Evolutionary conservation across 495 filamentous ascomycete species (phyloP), one percentile per base, ranked within the genome.

Genomic region (Aspergillus avenaceus): DNA sequence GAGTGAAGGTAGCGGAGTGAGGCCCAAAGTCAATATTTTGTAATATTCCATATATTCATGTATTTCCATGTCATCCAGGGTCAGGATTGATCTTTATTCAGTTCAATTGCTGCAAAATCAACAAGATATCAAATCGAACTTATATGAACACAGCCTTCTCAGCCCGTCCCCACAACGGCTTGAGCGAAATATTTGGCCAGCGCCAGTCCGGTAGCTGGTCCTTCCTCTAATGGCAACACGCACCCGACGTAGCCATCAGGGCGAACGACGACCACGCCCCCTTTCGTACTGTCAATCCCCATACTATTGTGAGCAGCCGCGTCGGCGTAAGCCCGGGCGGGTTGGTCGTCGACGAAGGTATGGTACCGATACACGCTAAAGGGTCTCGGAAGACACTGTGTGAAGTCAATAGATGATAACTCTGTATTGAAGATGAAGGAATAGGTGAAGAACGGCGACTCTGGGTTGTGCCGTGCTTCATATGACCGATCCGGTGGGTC

Each of bases 231-330:
- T 45, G 65, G 66, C 0, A 83, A 77, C 9, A 85, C 80, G 38
- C 84, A 78, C 4, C 82, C 84, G 24, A 89, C 82, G 67, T 90
- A 1, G n/a, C 85, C 85, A 62, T 91, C 87, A 0, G 87, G 87
- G 32, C 87, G 64, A 16, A 90, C 86, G 32, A 91, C 81, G 9
- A 89, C 78, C 4, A 90, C 75, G 13, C 79, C 86, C 4, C 86
- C 87, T 48, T 63, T 75, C 25, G 80, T 78, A 56, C n/a, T n/a
- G n/a, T 83, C 75, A 16, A 90, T 58, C 0, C 87, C 87, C 78
- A 90, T 83, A 74, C 87, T 90, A 11, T 78, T 78, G 67, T 91
- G 87, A 16, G 86, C 86, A 4, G 84, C 72, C 9, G 81, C 84
- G 44, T 63, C 64, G 8, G 80, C 79, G 40, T 84, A 70, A 1